Base-by-base conservation (phyloP, 176 grass and related monocot species). In the Alloteropsis semialata region DNA sequence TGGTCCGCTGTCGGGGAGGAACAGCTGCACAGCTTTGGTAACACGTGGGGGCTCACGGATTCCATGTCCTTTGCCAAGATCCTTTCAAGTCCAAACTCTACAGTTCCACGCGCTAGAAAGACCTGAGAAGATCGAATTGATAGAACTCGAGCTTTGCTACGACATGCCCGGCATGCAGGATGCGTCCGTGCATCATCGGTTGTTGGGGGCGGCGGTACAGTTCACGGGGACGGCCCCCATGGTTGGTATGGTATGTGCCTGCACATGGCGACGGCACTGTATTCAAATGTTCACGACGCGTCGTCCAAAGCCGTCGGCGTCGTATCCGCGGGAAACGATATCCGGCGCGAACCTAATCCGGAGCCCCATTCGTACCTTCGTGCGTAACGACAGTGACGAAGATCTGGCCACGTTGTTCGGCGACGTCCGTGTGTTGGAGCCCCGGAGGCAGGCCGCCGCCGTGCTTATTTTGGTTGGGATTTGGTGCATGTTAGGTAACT, bases 251-350 rank as follows among this genome's bases (percentile, higher is more conserved):
- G 62, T 65, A 10, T 38, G 66, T 28, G 41, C 65, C 58, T 24
- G 87, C 87, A 85, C 77, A 89, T 89, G 77, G 54, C 62, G 27
- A 43, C 82, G 69, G 38, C n/a, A 3, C 48, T 32, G 73, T 74
- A 74, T 50, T 80, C 82, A 61, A 76, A 68, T 38, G 30, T 21
- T 0, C 13, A 24, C 61, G 50, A 10, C 57, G 30, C 62, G 58
- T 5, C 39, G 3, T 75, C 81, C 76, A 80, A 80, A 41, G 48
- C 59, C 81, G 86, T 43, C 25, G 21, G 30, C 63, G 49, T 28
- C 60, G 24, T 8, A 68, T 49, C 69, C 14, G 41, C 42, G 70
- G 68, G 13, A 11, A 11, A 45, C 75, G 46, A 43, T 12, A 59
- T 65, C 28, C 39, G 36, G 54, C 65, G 45, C 37, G 45, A 6